Conservation (phyloP, 2,329 filamentous ascomycete species). For the Penicillium rolfsii region DNA sequence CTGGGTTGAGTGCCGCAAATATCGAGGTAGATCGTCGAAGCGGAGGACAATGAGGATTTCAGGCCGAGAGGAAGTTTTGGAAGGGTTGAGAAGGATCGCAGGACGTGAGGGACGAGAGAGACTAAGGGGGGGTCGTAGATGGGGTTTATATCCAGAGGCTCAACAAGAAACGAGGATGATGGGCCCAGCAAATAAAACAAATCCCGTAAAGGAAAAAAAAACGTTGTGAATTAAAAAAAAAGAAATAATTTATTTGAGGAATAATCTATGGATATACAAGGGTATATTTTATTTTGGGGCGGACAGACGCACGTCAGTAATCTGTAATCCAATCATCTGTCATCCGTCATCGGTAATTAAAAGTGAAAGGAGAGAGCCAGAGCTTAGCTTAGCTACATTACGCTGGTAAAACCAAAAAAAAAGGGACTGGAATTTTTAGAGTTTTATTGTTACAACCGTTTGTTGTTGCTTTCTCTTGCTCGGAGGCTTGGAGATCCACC, state of each 20-base stretch:
- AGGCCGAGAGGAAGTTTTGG: neutral
- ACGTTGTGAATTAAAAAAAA: slow-evolving; percentile 7
- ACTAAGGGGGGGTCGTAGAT: slow-evolving; percentile 17
- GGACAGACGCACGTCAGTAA: neutral
- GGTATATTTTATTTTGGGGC: neutral
- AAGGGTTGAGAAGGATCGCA: slow-evolving; percentile 1
- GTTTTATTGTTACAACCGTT: slow-evolving; percentile 31
- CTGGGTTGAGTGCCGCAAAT: slow-evolving; percentile 12
- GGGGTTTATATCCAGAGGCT: slow-evolving; percentile 33
- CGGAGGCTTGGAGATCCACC: neutral
- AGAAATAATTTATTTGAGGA: neutral
- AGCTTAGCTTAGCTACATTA: no score
- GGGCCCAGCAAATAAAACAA: neutral
- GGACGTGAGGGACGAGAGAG: slow-evolving; percentile 13
- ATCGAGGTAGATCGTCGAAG: slow-evolving; percentile 21
- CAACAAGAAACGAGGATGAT: slow-evolving; percentile 18
- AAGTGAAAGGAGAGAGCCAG: slow-evolving; percentile 3
- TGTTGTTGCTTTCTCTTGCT: slow-evolving; percentile 9
- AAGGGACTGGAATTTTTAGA: slow-evolving; percentile 29
- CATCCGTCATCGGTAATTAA: slow-evolving; percentile 3
- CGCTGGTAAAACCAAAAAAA: slow-evolving; percentile 19
- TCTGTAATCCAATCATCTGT: neutral
- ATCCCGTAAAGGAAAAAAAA: neutral
- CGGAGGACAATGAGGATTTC: neutral
- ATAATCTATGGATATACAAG: neutral